A percentile compares a stretch with the other conserved stretches of the same genome.
Evolutionary conservation across 2,329 filamentous ascomycete genomes (phyloP).

Genomic region (Neoscytalidium dimidiatum): DNA sequence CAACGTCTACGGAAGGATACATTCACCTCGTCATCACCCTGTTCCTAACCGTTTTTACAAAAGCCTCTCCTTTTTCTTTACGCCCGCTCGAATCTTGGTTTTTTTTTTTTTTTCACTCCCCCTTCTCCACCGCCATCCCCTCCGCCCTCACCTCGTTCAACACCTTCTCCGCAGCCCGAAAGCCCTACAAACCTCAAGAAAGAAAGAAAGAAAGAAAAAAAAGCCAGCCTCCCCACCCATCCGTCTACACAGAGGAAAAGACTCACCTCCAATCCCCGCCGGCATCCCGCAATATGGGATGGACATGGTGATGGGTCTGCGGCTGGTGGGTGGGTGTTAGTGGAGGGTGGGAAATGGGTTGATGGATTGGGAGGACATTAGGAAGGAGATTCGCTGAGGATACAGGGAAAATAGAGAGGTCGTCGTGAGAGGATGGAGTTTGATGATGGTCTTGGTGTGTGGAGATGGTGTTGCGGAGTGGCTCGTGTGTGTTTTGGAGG

Average conservation of each 20-base stretch:
- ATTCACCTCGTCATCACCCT: no score
- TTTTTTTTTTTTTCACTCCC: slow-evolving; percentile 34
- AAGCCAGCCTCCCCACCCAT: slow-evolving; percentile 44
- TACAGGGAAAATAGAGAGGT: no score
- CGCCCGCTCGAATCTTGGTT: background rate
- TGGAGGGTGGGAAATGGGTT: background rate
- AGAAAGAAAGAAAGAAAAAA: slow-evolving; percentile 22
- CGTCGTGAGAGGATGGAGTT: no score
- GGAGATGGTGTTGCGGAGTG: no score
- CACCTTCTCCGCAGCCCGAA: slow-evolving; percentile 47
- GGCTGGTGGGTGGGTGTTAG: background rate
- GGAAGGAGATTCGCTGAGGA: no score
- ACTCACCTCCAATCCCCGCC: slow-evolving; percentile 52
- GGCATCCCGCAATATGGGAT: slow-evolving; percentile 54
- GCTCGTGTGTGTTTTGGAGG: no score
- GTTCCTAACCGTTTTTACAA: no score
- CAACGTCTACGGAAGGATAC: no score
- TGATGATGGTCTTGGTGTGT: no score
- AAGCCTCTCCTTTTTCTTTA: no score
- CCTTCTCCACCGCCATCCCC: slow-evolving; percentile 2
- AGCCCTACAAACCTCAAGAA: background rate
- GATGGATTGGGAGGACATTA: background rate
- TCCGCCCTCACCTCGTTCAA: slow-evolving; percentile 51
- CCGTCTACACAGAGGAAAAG: no score
- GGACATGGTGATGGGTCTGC: background rate